Evolutionary conservation across 1,284 basidiomycete genomes (phyloP).

Genomic region (Marasmius oreades): DNA sequence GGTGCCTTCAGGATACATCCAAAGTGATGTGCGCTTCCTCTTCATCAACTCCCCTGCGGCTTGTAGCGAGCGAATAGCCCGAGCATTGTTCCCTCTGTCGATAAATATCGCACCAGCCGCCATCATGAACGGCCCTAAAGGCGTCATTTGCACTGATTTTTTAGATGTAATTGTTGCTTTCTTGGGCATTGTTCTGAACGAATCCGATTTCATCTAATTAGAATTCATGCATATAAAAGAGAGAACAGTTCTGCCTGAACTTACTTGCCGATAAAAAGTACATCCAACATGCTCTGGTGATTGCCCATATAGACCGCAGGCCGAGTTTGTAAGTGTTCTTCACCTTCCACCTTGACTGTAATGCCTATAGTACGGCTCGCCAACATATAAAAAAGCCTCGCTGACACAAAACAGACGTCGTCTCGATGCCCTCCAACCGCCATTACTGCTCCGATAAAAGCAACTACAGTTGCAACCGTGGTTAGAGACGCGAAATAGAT

Average conservation of each 20-base stretch:
- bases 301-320: constrained; percentile 85
- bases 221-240: background rate
- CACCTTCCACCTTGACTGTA: constrained; percentile 79
- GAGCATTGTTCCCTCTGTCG: constrained; percentile 79
- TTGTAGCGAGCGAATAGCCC: constrained; percentile 75
- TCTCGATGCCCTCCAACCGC: constrained; percentile 69
- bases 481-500: constrained; percentile 77
- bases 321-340: constrained; percentile 68
- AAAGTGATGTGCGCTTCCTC: constrained; percentile 68
- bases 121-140: constrained; percentile 91
- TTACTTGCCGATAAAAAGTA: constrained; percentile 80
- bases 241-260: constrained; percentile 18
- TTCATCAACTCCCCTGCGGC: constrained; percentile 85
- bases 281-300: constrained; percentile 92
- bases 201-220: background rate
- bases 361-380: constrained; percentile 69
- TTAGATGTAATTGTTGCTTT: constrained; percentile 92
- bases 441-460: constrained; percentile 71
- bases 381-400: constrained; percentile 79
- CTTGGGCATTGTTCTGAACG: constrained; percentile 75
- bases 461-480: constrained; percentile 74
- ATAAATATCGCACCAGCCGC: constrained; percentile 94
- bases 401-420: constrained; percentile 87
- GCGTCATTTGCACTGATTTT: constrained; percentile 84
- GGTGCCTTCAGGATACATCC: constrained; percentile 94